These are phyloP conservation scores for Lanmaoa pseudosensibilis DNA, from an alignment of 768 basidiomycete species.

Conservation along the genomic window DNA sequence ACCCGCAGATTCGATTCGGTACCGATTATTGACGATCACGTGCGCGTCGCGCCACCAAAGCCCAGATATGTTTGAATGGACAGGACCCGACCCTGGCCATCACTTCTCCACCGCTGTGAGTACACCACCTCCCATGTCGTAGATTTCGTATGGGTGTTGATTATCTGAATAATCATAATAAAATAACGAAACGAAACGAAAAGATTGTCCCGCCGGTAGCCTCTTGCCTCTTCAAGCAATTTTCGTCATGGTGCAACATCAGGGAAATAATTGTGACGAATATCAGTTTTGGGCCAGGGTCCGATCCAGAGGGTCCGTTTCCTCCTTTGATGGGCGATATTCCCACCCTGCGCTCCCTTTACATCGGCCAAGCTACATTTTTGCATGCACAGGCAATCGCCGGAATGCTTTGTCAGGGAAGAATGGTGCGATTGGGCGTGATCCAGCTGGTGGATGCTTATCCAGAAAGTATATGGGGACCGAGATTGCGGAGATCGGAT, in stretches of 20 bases:
- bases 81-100: constrained; percentile 59
- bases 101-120: constrained; percentile 63
- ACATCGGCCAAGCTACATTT: constrained; percentile 52
- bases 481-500: constrained; percentile 49
- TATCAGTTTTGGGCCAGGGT: constrained; percentile 38
- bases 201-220: constrained; percentile 30
- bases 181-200: neutral
- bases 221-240: constrained; percentile 24
- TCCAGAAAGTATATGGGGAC: constrained; percentile 58
- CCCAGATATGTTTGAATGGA: constrained; percentile 53
- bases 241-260: constrained; percentile 43
- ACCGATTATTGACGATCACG: neutral
- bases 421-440: constrained; percentile 27
- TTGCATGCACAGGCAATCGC: constrained; percentile 43
- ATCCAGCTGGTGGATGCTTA: constrained; percentile 56
- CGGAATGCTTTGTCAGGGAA: constrained; percentile 32
- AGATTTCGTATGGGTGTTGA: neutral
- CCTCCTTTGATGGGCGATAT: constrained; percentile 37
- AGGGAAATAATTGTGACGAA: constrained; percentile 49
- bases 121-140: constrained; percentile 3
- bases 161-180: neutral
- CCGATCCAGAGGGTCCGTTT: constrained; percentile 10
- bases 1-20: neutral
- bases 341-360: constrained; percentile 42
- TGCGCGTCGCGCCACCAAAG: constrained; percentile 27